phyloP scores from a whole-genome alignment of 805 yeast species.

The Candida chilensis region DNA sequence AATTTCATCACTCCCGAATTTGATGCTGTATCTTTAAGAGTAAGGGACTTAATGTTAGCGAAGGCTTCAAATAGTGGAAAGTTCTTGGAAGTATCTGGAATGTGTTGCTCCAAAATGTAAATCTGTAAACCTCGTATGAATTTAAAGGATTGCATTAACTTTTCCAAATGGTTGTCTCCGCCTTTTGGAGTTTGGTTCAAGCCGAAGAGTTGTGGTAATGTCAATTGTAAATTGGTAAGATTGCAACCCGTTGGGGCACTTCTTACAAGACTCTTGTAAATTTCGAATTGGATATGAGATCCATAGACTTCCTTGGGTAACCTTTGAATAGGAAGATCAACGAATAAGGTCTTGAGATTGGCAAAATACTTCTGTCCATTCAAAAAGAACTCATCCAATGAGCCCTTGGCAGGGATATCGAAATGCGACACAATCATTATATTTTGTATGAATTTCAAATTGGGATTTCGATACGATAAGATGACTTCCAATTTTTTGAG shows the following conservation, averaged over 20 bases:
- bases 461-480: not conserved
- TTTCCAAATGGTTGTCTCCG: not conserved
- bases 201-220: not conserved
- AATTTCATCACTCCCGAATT: constrained; percentile 1
- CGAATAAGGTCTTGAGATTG: not conserved
- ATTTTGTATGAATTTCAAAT: not conserved
- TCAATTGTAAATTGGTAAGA: not conserved
- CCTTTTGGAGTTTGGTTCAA: not conserved
- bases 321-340: not conserved
- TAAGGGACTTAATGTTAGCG: not conserved
- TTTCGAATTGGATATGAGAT: not conserved
- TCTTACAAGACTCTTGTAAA: not conserved
- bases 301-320: not conserved
- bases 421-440: no score
- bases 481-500: not conserved
- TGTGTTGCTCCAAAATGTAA: not conserved
- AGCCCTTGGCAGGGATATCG: not conserved
- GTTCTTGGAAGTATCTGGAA: not conserved
- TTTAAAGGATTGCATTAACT: not conserved
- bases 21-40: not conserved
- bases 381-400: not conserved
- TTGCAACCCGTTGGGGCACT: not conserved
- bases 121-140: not conserved
- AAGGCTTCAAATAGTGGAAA: not conserved
- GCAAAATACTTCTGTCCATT: not conserved